phyloP scores from a whole-genome alignment of 2,329 filamentous ascomycete species.

The Colletotrichum kahawae region DNA sequence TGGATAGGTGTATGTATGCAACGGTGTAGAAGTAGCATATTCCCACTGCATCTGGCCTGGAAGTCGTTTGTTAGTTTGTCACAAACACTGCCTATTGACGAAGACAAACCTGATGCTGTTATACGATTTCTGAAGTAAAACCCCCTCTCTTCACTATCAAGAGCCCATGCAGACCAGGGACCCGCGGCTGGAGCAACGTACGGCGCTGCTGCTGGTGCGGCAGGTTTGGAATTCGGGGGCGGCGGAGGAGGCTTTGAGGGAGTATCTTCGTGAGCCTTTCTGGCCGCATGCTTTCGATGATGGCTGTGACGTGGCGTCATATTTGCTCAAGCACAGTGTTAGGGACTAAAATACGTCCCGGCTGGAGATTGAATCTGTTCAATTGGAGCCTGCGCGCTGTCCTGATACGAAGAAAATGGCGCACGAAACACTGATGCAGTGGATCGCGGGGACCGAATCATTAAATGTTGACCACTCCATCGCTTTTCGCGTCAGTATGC shows the following conservation, averaged over 20 bases:
- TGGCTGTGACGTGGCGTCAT: neutral
- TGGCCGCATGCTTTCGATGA: neutral
- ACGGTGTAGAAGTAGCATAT: neutral
- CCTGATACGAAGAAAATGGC: neutral
- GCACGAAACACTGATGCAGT: neutral
- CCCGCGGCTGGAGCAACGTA: neutral
- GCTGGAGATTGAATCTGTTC: neutral
- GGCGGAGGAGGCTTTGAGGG: neutral
- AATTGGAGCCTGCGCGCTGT: neutral
- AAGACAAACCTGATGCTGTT: neutral
- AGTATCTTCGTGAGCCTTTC: neutral
- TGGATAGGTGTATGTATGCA: neutral
- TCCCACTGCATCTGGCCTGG: neutral
- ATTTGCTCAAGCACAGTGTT: neutral
- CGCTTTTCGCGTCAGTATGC: rapidly evolving
- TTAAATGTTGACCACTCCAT: rapidly evolving
- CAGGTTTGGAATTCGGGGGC: neutral
- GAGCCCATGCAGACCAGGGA: neutral
- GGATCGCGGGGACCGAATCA: rapidly evolving
- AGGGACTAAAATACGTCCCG: neutral
- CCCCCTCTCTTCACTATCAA: neutral
- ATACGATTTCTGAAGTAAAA: slow-evolving; percentile 6
- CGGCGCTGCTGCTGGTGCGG: too few relatives aligned
- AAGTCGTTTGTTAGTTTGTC: neutral
- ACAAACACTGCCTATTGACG: rapidly evolving